Base-by-base conservation (phyloP, 192 early-diverging fungal genomes). In the Mortierella hygrophila region DNA sequence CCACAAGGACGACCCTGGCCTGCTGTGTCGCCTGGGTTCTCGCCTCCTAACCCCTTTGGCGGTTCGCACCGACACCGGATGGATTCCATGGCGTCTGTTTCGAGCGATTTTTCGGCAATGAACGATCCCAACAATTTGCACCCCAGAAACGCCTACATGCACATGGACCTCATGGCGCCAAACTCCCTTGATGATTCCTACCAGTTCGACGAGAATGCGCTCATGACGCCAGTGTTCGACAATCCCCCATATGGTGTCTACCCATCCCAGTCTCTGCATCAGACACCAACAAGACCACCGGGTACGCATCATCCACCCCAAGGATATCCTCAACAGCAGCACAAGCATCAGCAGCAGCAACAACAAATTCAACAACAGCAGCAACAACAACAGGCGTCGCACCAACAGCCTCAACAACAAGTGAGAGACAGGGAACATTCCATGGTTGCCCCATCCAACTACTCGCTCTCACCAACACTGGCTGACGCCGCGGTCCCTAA, bases 141-240 rank as follows among this genome's bases (percentile, higher is more conserved):
- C 38, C 23, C 65, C 32, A 46, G 74, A 26, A 77, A 71, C 11
- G 18, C 55, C 3, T 76, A 75, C 26, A 71, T 70, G 52, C 75
- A 75, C 37, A 78, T 83, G 72, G 82, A 83, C 72, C 20, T n/a
- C 41, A 72, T 82, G 75, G 26, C 52, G 3, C 16, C 73, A 18
- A 40, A 47, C 42, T 26, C 68, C 1, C 42, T 82, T 60, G 81
- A 82, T 74, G 49, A 88, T 74, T 79, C 88, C 76, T 81, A 89
- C 79, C 82, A 82, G 80, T 85, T 74, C 75, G 82, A 83, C 13
- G 82, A 83, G 49, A 78, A 57, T 70, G 76, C 65, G 26, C 21
- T 74, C 21, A 74, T 75, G 75, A 49, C 63, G 11, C 82, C 82
- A 5, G 49, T 75, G 9, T 29, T 78, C 3, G 77, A 83, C 44